Evolutionary conservation across 805 yeast species (phyloP).

Genomic region (Zygosaccharomyces pseudorouxii): DNA sequence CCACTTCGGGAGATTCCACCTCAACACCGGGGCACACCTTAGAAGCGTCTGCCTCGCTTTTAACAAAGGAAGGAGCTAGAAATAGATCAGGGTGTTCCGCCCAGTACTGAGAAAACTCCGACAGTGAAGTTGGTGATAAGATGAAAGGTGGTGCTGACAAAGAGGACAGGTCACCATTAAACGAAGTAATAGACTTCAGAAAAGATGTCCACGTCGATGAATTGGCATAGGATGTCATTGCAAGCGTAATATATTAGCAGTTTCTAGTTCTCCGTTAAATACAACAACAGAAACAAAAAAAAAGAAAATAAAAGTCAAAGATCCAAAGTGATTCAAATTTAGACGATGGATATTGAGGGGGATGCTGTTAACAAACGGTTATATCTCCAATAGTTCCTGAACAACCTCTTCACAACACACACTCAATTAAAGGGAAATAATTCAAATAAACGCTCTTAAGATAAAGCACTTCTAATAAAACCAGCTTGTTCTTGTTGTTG

Average conservation of each 20-base stretch:
- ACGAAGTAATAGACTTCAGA: conserved; percentile 83
- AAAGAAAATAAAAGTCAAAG: background rate
- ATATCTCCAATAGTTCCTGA: no score
- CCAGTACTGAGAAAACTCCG: conserved; percentile 95
- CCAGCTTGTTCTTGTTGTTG: conserved; percentile 1
- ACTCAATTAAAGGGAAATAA: no score
- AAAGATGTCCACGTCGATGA: conserved; percentile 85
- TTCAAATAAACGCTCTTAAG: no score
- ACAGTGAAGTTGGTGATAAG: conserved; percentile 79
- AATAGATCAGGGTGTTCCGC: conserved; percentile 85
- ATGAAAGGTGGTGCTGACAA: conserved; percentile 98
- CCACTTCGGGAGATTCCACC: conserved; percentile 44
- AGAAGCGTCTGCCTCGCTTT: conserved; percentile 32
- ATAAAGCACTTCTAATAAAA: background rate
- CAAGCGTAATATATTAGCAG: background rate
- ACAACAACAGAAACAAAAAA: background rate
- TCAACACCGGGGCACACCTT: conserved; percentile 29
- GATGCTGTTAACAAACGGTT: no score
- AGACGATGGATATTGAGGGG: no score
- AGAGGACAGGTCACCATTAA: conserved; percentile 89
- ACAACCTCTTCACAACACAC: no score
- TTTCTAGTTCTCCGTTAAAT: background rate
- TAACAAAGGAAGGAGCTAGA: conserved; percentile 57
- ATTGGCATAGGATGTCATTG: conserved; percentile 35
- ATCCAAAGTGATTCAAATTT: no score